A percentile compares a stretch with the other conserved stretches of the same genome.
These are phyloP conservation scores for Phytopythium aichiense DNA, from an alignment of 352 stramenopile genomes.

Conservation along the genomic window DNA sequence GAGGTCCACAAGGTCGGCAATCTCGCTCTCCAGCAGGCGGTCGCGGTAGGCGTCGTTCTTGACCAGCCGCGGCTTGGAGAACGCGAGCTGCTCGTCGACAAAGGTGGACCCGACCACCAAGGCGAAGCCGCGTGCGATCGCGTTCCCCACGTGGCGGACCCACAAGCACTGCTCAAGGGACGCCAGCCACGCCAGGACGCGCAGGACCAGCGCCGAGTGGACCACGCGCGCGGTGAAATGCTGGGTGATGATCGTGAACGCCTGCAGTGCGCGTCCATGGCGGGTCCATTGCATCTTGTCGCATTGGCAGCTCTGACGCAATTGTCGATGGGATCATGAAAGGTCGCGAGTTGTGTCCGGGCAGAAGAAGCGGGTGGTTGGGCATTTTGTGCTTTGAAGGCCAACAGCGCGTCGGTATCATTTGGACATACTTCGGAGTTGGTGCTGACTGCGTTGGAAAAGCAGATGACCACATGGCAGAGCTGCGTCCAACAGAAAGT, in stretches of 20 bases:
- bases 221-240: slow-evolving; percentile 4
- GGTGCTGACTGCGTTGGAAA: neutral
- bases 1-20: slow-evolving; percentile 51
- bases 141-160: slow-evolving; percentile 16
- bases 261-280: neutral
- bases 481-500: neutral
- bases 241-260: neutral
- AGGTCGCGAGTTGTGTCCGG: neutral
- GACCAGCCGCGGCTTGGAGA: slow-evolving; percentile 40
- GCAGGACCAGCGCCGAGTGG: slow-evolving; percentile 8
- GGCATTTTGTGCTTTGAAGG: no score
- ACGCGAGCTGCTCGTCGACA: slow-evolving; percentile 37
- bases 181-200: slow-evolving; percentile 4
- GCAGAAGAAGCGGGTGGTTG: neutral
- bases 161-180: slow-evolving; percentile 12
- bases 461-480: neutral
- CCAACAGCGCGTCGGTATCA: neutral
- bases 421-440: neutral
- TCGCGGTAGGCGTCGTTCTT: slow-evolving; percentile 68
- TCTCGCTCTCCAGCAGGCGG: slow-evolving; percentile 50
- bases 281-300: neutral
- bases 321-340: neutral
- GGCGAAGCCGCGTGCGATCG: slow-evolving; percentile 16
- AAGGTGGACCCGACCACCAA: slow-evolving; percentile 43
- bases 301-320: neutral